Evolutionary conservation across 192 early-diverging fungal species (phyloP), one percentile per base, ranked within the genome.

Genomic region (Rhizophagus clarus): DNA sequence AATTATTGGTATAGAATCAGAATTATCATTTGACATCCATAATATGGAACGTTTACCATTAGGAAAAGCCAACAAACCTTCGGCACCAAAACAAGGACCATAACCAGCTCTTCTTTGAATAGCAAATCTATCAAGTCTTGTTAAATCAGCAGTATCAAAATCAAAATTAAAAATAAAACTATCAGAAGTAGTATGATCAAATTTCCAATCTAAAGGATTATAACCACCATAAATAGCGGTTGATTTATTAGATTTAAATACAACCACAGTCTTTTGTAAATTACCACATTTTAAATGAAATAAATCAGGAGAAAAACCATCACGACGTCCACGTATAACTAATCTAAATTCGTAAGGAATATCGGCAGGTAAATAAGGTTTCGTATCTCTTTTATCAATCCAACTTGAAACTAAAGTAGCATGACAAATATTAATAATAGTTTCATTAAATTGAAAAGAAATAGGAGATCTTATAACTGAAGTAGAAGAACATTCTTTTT

Each of bases 201-300:
- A 72, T 72, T 72, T 47, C 74, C 74, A 75, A 61, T 56, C 56
- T n/a, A 75, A 62, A 9, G 74, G 74, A 75, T 75, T 75, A 62
- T 61, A 75, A 61, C 74, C 74, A 61, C 74, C 74, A 47, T 47
- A 72, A 9, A 75, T 1, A 14, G 60, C 34, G 34, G 56, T 32
- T 9, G 56, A 37, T 28, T 61, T 61, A 56, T 6, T 37, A 7
- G 26, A 34, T 75, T 75, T 75, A 61, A 61, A 75, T 32, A 75
- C 56, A 2, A 75, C 74, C 2, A 75, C 22, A 12, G 74, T 75
- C 9, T 56, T 62, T 34, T 22, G 56, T n/a, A 61, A 8, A 5
- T 17, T 34, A 24, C 34, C 56, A 34, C 74, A 75, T 24, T 22
- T 28, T 42, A 22, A 15, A 56, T 62, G 7, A 61, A 75, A 75